These are phyloP conservation scores for Ceratocystis ficicola DNA, from an alignment of 2,329 filamentous ascomycete species.

Conservation along the genomic window DNA sequence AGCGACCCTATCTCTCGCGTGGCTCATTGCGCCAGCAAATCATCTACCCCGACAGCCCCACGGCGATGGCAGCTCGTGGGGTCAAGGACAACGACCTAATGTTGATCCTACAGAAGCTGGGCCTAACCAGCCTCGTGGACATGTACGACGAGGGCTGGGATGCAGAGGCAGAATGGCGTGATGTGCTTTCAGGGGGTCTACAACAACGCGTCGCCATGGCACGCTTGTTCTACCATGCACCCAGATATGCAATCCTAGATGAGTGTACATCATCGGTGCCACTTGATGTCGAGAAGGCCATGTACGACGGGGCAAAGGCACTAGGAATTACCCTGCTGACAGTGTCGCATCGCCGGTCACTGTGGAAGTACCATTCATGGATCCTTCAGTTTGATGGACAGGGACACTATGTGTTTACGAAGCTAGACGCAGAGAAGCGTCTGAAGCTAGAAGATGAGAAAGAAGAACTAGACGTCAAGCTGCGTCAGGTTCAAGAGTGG, in stretches of 20 bases:
- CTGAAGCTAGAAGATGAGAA: slow-evolving; percentile 88
- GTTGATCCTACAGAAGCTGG: slow-evolving; percentile 62
- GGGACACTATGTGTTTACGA: slow-evolving; percentile 80
- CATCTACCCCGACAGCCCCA: slow-evolving; percentile 82
- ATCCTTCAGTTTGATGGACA: slow-evolving; percentile 96
- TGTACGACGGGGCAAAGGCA: slow-evolving; percentile 93
- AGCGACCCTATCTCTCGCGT: slow-evolving; percentile 82
- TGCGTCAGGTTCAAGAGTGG: slow-evolving; percentile 77
- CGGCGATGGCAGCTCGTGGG: slow-evolving; percentile 74
- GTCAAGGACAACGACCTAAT: slow-evolving; percentile 72
- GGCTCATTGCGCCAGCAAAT: slow-evolving; percentile 93
- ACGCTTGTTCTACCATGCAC: slow-evolving; percentile 82
- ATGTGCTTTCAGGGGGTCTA: slow-evolving; percentile 79
- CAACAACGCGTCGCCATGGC: slow-evolving; percentile 98
- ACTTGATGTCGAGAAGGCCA: slow-evolving; percentile 81
- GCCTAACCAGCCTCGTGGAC: slow-evolving; percentile 71
- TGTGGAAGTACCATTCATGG: slow-evolving; percentile 93
- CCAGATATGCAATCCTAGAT: slow-evolving; percentile 88
- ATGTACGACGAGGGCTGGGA: slow-evolving; percentile 73
- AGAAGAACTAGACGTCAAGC: slow-evolving; percentile 76
- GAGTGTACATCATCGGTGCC: slow-evolving; percentile 96
- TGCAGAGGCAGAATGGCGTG: slow-evolving; percentile 90
- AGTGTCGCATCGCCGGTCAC: slow-evolving; percentile 74
- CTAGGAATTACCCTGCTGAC: slow-evolving; percentile 94
- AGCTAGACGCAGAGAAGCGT: slow-evolving; percentile 74